These are phyloP conservation scores for Trametes cubensis DNA, from an alignment of 768 basidiomycete genomes.

Conservation along the genomic window DNA sequence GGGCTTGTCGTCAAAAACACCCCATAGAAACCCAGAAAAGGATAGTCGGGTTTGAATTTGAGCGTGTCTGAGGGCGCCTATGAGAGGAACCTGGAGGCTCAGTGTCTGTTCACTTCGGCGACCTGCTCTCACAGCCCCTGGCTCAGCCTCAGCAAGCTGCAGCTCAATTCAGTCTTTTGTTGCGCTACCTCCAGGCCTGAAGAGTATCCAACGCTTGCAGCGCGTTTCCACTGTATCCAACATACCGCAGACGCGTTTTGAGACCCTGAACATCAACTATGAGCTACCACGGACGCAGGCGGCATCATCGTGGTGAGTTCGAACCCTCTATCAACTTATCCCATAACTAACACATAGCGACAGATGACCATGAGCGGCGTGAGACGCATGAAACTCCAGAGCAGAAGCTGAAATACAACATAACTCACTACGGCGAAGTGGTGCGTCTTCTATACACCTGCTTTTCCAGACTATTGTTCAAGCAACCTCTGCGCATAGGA, in stretches of 20 bases:
- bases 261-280: conserved; percentile 14
- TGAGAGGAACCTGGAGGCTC: background rate
- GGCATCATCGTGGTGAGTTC: conserved; percentile 31
- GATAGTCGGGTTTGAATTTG: background rate
- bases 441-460: conserved; percentile 47
- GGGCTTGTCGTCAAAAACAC: background rate
- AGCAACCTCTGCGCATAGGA: conserved; percentile 49
- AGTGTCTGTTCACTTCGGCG: background rate
- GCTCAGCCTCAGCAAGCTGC: conserved; percentile 3
- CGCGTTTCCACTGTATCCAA: background rate
- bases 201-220: background rate
- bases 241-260: background rate
- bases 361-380: conserved; percentile 69
- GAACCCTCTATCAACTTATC: background rate
- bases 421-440: conserved; percentile 81
- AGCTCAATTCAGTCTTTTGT: conserved; percentile 8
- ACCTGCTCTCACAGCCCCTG: conserved; percentile 1
- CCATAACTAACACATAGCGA: background rate
- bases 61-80: too few species aligned
- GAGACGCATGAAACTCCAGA: conserved; percentile 71
- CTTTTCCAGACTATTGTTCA: background rate
- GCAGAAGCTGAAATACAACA: conserved; percentile 64
- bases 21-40: background rate
- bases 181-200: background rate
- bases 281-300: conserved; percentile 30